Conservation (phyloP, 163 green algal genomes). For the Scenedesmus sp. region DNA sequence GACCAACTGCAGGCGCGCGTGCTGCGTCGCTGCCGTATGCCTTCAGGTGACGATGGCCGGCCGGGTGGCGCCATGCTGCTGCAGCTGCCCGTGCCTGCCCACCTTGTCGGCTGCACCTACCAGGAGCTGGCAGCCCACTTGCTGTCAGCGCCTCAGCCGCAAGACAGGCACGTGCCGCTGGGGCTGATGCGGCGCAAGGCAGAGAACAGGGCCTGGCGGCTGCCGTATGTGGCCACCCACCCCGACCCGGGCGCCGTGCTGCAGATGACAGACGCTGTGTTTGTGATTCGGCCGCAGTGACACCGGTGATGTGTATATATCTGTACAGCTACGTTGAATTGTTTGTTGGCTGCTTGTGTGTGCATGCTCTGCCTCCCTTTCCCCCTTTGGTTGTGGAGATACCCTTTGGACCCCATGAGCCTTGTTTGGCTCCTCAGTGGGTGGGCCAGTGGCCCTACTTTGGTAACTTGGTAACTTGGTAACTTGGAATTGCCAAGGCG, state of each 20-base stretch:
- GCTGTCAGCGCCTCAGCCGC: not conserved
- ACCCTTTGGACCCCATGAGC: too few species aligned
- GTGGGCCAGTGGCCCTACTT: too few species aligned
- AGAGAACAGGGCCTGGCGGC: slow-evolving; percentile 76
- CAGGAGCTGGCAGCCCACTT: slow-evolving; percentile 63
- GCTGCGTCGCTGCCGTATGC: slow-evolving; percentile 67
- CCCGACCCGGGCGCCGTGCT: slow-evolving; percentile 62
- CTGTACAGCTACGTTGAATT: not conserved
- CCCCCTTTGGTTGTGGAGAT: too few species aligned
- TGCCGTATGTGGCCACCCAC: slow-evolving; percentile 43
- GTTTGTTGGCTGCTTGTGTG: too few species aligned
- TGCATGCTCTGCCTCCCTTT: too few species aligned
- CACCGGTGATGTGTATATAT: too few species aligned
- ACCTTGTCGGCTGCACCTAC: slow-evolving; percentile 75
- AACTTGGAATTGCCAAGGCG: too few species aligned
- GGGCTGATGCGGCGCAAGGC: slow-evolving; percentile 77
- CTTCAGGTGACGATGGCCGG: slow-evolving; percentile 69
- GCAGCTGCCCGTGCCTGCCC: slow-evolving; percentile 68
- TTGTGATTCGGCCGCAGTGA: slow-evolving; percentile 66
- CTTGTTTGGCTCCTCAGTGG: too few species aligned
- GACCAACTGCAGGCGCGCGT: not conserved
- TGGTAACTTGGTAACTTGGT: too few species aligned
- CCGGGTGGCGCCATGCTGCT: slow-evolving; percentile 69
- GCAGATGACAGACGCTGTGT: slow-evolving; percentile 71
- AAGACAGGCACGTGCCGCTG: slow-evolving; percentile 69